These are phyloP conservation scores for Sclerotinia spermophila DNA, from an alignment of 2,329 filamentous ascomycete species.

Conservation along the genomic window DNA sequence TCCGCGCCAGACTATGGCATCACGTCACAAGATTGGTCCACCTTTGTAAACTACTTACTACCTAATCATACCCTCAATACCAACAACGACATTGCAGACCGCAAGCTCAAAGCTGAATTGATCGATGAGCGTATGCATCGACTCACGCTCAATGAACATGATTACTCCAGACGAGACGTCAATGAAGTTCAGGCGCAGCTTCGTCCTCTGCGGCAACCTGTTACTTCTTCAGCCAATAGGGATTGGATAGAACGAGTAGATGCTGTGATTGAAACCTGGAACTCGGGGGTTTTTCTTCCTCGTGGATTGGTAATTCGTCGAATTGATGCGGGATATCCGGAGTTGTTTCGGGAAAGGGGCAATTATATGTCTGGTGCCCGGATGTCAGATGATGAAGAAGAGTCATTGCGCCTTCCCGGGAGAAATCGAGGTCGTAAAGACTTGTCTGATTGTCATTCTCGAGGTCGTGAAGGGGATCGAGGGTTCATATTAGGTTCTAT, in stretches of 20 bases:
- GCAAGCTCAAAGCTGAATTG: slow-evolving; percentile 47
- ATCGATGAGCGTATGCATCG: slow-evolving; percentile 32
- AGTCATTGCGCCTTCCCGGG: neutral
- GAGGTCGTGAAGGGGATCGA: slow-evolving; percentile 9
- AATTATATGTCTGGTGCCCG: slow-evolving; percentile 43
- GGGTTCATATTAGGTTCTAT: slow-evolving; percentile 21
- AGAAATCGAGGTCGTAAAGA: neutral
- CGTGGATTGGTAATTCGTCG: slow-evolving; percentile 46
- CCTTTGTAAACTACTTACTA: slow-evolving; percentile 55
- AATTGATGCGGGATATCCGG: slow-evolving; percentile 35
- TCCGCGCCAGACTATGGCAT: slow-evolving; percentile 41
- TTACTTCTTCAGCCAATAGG: neutral
- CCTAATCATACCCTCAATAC: slow-evolving; percentile 45
- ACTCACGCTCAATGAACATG: slow-evolving; percentile 26
- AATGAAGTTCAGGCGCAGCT: slow-evolving; percentile 44
- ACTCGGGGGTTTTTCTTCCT: slow-evolving; percentile 52
- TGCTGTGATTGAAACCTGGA: slow-evolving; percentile 51
- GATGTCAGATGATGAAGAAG: slow-evolving; percentile 39
- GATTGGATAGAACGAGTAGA: slow-evolving; percentile 38
- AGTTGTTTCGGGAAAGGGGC: neutral
- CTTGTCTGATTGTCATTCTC: neutral
- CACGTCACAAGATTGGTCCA: slow-evolving; percentile 53
- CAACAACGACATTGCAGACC: slow-evolving; percentile 48
- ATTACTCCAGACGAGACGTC: slow-evolving; percentile 30
- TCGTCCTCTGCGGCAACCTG: slow-evolving; percentile 34